These are phyloP conservation scores for Russula foetens DNA, from an alignment of 768 basidiomycete species.

Conservation along the genomic window DNA sequence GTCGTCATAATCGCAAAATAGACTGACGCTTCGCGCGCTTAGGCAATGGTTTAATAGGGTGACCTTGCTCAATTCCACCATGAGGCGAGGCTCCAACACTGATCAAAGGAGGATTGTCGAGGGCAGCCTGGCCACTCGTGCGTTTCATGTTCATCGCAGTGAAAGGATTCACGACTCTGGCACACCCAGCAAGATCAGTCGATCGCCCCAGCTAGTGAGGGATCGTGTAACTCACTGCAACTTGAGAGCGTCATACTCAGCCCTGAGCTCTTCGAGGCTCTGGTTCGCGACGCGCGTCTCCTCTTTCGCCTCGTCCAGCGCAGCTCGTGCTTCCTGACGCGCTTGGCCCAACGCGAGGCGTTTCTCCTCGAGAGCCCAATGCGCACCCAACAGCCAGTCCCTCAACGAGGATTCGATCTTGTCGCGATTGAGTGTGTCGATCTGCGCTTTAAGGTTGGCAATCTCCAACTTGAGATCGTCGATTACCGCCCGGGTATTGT, in stretches of 20 bases:
- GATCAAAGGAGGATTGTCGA: not conserved
- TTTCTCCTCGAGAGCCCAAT: too few species aligned
- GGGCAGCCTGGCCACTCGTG: conserved; percentile 3
- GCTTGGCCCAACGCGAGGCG: not conserved
- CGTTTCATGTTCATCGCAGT: not conserved
- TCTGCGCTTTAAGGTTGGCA: not conserved
- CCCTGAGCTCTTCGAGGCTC: not conserved
- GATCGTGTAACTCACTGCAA: not conserved
- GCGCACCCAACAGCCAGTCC: not conserved
- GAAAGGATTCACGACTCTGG: too few species aligned
- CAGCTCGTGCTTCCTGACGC: not conserved
- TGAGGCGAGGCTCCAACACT: not conserved
- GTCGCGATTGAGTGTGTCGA: conserved; percentile 4
- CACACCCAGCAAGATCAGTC: too few species aligned
- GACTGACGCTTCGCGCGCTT: not conserved
- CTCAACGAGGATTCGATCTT: not conserved
- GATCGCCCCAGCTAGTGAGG: too few species aligned
- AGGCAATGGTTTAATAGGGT: not conserved
- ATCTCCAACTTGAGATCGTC: conserved; percentile 1
- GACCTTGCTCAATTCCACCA: not conserved
- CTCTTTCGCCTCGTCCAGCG: not conserved
- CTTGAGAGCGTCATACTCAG: not conserved
- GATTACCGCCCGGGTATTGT: too few species aligned
- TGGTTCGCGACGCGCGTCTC: not conserved
- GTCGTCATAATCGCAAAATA: not conserved